Base-by-base conservation (phyloP, 345 rosid species). In the Salix brachista region DNA sequence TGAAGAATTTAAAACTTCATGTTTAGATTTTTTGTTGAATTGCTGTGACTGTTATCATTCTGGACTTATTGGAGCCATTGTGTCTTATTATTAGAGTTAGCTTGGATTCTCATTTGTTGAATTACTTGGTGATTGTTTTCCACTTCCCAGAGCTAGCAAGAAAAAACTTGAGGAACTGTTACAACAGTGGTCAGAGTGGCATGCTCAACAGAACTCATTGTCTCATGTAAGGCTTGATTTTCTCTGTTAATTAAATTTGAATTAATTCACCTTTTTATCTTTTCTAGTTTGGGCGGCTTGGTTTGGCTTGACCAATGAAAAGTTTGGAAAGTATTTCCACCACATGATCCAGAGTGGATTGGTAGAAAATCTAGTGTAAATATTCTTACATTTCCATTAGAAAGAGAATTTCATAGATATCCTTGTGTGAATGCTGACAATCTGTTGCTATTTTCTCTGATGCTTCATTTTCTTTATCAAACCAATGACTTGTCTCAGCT, bases 141-240 rank as follows among this genome's bases (percentile, higher is more conserved):
- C 61, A 26, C 80, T 72, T 79, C 75, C 58, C 89, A 96, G 99
- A 85, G 88, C 95, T 82, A 89, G 99, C 83, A 92, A 87, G 85
- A 87, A 78, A 80, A 96, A 90, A 87, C 91, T 92, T 72, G 95
- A 92, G 82, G 90, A 86, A 76, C 81, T 94, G 72, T 83, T 96
- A 82, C 92, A 84, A 81, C 83, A 94, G 77, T 96, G 99, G 99
- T 94, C 98, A 68, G 93, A 89, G 70, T 96, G 99, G 98, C 97
- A 94, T 78, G 87, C 90, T 62, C 88, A 87, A 67, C 88, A 75
- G 71, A 84, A 71, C 83, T 85, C 89, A 62, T 86, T 85, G 72
- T 65, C 80, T 73, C 85, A 81, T 80, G 95, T 89, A 82, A 81
- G 85, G 84, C 26, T 78, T 9, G 18, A 18, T 8, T 25, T 39